phyloP scores from a whole-genome alignment of 495 filamentous ascomycete species.

The Penicillium steckii region DNA sequence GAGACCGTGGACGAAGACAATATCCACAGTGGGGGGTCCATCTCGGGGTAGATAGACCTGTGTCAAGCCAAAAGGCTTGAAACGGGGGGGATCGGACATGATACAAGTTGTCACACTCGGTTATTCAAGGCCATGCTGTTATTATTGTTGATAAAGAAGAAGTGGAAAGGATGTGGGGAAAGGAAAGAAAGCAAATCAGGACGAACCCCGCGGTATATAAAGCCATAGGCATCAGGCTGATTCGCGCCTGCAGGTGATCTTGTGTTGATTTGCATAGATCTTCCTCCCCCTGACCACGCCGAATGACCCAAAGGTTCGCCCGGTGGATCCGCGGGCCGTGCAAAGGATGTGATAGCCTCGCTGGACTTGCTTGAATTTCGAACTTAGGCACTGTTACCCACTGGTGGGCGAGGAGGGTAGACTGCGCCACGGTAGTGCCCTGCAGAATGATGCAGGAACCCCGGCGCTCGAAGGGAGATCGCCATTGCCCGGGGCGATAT shows the following conservation, averaged over 20 bases:
- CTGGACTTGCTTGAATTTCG: neutral
- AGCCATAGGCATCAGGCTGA: neutral
- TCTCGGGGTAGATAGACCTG: slow-evolving; percentile 60
- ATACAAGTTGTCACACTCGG: neutral
- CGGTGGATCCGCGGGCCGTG: neutral
- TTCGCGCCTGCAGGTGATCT: slow-evolving; percentile 12
- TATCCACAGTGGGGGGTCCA: slow-evolving; percentile 37
- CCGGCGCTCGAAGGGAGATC: too few relatives aligned
- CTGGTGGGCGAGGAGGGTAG: neutral
- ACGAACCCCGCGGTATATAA: neutral
- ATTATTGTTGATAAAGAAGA: neutral
- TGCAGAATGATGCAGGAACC: slow-evolving; percentile 13
- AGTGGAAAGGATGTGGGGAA: neutral
- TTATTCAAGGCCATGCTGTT: slow-evolving; percentile 4
- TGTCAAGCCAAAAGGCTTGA: slow-evolving; percentile 68
- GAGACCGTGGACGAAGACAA: slow-evolving; percentile 80
- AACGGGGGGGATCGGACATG: slow-evolving; percentile 32
- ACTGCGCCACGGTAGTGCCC: neutral
- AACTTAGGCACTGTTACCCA: neutral
- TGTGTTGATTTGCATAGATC: neutral
- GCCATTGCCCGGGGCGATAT: too few relatives aligned
- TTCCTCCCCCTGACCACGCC: slow-evolving; percentile 18
- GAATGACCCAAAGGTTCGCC: slow-evolving; percentile 17
- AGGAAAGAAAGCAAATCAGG: neutral
- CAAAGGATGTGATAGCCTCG: neutral